These are phyloP conservation scores for Colletotrichum cordylinicola DNA, from an alignment of 2,329 filamentous ascomycete genomes.

Conservation along the genomic window DNA sequence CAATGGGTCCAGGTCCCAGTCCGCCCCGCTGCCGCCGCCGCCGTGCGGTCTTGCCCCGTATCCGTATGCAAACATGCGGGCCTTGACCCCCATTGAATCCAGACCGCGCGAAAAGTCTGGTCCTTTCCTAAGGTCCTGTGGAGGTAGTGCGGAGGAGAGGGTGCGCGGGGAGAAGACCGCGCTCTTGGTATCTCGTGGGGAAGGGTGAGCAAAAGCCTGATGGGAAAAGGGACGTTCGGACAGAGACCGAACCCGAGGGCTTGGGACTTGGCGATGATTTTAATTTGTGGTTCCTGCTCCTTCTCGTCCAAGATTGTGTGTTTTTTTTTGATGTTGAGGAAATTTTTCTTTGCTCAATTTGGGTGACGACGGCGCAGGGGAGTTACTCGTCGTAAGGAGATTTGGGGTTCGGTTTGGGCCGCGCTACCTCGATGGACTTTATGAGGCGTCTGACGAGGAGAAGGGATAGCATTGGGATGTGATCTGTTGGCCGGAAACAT, in stretches of 20 bases:
- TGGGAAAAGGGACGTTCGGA: not conserved
- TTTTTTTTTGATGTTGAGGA: not conserved
- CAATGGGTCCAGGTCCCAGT: not conserved
- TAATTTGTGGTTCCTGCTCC: not conserved
- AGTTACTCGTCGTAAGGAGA: not conserved
- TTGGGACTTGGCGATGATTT: not conserved
- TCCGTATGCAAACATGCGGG: not conserved
- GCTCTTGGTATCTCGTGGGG: not conserved
- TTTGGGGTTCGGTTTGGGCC: not conserved
- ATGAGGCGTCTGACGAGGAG: too few relatives aligned
- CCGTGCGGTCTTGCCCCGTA: not conserved
- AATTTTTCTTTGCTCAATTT: not conserved
- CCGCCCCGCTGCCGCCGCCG: not conserved
- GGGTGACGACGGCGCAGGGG: too few relatives aligned
- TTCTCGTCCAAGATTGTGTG: not conserved
- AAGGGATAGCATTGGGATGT: too few relatives aligned
- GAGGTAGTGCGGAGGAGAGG: not conserved
- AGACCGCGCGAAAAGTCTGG: not conserved
- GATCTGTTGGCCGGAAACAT: too few relatives aligned
- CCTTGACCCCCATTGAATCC: not conserved
- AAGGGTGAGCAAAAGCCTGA: not conserved
- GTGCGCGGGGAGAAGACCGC: not conserved
- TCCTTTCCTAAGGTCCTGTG: not conserved
- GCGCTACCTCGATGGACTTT: not conserved
- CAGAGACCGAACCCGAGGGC: not conserved